These are phyloP conservation scores for Colletotrichum karsti DNA, from an alignment of 2,329 filamentous ascomycete species.

Conservation along the genomic window DNA sequence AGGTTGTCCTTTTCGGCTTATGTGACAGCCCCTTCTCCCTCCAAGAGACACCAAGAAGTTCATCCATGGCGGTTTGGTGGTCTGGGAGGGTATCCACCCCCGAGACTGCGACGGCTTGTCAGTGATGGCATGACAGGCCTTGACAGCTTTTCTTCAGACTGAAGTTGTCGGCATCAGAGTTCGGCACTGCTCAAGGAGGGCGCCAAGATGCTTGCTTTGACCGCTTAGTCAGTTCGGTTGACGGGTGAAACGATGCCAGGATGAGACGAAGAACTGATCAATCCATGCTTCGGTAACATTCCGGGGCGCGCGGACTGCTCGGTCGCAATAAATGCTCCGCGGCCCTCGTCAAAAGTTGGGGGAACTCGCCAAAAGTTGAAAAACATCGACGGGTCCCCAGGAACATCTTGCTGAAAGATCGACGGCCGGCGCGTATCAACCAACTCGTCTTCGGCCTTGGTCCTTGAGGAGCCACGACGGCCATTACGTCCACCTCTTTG, in stretches of 20 bases:
- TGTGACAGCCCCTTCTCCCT: background rate
- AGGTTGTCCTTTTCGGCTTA: background rate
- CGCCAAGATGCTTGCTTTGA: background rate
- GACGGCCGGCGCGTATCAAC: background rate
- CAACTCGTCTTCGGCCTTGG: background rate
- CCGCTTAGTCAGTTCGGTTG: conserved; percentile 13
- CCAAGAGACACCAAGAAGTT: background rate
- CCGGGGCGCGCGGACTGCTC: background rate
- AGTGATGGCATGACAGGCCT: background rate
- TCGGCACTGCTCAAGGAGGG: too few species aligned
- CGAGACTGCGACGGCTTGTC: conserved; percentile 13
- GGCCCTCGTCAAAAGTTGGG: background rate
- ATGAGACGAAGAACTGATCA: background rate
- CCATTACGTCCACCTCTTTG: background rate
- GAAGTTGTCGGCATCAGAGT: conserved; percentile 5
- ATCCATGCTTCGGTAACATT: conserved; percentile 12
- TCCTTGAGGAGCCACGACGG: background rate
- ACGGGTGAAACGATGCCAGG: background rate
- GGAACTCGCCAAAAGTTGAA: background rate
- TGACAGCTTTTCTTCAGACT: conserved; percentile 1
- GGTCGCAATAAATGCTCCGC: conserved; percentile 1
- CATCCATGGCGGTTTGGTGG: background rate
- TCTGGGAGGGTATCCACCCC: background rate
- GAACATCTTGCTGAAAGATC: background rate
- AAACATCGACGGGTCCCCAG: background rate